Percentiles rank a stretch among this genome's conserved stretches.
These are phyloP conservation scores for Arctium lappa DNA, from an alignment of 129 eudicot species.

Conservation along the genomic window DNA sequence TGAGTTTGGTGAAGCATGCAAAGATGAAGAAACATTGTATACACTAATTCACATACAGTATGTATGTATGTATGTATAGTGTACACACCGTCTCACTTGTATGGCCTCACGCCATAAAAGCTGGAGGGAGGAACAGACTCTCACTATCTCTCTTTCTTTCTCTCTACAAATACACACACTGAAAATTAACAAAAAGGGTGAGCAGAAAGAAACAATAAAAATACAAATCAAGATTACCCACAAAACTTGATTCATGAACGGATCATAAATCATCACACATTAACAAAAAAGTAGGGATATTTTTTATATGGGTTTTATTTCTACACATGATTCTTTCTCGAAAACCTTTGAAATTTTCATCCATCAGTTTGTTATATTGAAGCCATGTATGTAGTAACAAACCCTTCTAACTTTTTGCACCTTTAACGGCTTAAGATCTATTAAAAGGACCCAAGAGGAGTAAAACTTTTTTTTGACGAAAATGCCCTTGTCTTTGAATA, in stretches of 20 bases:
- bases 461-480: neutral
- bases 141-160: constrained; percentile 39
- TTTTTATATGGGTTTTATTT: constrained; percentile 12
- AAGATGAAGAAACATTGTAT: constrained; percentile 52
- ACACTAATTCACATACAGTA: constrained; percentile 34
- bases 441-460: constrained; percentile 16
- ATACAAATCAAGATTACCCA: neutral
- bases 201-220: constrained; percentile 28
- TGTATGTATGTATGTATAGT: constrained; percentile 29
- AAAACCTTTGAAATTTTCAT: constrained; percentile 37
- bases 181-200: constrained; percentile 17
- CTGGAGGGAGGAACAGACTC: constrained; percentile 58
- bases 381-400: constrained; percentile 23
- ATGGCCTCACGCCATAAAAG: constrained; percentile 82
- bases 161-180: constrained; percentile 21
- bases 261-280: neutral
- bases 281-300: constrained; percentile 18
- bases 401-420: constrained; percentile 34
- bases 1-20: constrained; percentile 83
- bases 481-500: constrained; percentile 6
- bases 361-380: constrained; percentile 17
- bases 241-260: neutral
- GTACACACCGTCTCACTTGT: constrained; percentile 46
- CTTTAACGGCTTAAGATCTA: constrained; percentile 35
- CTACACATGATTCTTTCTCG: neutral